A percentile compares a stretch with the other conserved stretches of the same genome.
Evolutionary conservation across 306 rosid genomes (phyloP).

Genomic region (Trichosanthes cucumerina): DNA sequence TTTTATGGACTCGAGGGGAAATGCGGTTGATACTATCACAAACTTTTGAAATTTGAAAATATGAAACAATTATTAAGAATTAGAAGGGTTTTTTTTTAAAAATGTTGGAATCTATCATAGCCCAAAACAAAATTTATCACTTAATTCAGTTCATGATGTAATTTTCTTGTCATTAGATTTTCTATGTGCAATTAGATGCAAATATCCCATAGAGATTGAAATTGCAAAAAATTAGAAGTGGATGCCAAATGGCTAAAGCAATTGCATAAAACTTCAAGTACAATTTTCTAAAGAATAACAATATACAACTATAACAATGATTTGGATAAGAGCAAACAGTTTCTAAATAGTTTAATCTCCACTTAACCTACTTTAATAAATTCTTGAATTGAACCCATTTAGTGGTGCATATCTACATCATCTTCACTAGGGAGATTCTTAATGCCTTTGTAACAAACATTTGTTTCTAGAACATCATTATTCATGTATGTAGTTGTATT

Average conservation of each 20-base stretch:
- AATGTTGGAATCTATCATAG: no score
- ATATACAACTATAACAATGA: not conserved
- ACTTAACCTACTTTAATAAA: not conserved
- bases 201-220: not conserved
- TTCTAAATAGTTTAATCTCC: not conserved
- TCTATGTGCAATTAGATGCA: not conserved
- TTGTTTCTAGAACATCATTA: not conserved
- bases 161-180: no score
- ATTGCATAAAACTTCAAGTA: not conserved
- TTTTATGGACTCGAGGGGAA: no score
- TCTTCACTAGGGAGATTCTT: not conserved
- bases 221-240: not conserved
- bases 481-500: not conserved
- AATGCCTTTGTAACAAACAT: not conserved
- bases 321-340: not conserved
- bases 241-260: not conserved
- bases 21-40: no score
- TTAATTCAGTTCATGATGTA: no score
- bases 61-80: no score
- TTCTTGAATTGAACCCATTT: not conserved
- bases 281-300: not conserved
- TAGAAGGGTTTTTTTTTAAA: no score
- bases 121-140: no score
- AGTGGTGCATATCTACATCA: not conserved
- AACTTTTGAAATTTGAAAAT: no score